Conservation (phyloP, 352 stramenopile genomes). For the Phytophthora melonis region DNA sequence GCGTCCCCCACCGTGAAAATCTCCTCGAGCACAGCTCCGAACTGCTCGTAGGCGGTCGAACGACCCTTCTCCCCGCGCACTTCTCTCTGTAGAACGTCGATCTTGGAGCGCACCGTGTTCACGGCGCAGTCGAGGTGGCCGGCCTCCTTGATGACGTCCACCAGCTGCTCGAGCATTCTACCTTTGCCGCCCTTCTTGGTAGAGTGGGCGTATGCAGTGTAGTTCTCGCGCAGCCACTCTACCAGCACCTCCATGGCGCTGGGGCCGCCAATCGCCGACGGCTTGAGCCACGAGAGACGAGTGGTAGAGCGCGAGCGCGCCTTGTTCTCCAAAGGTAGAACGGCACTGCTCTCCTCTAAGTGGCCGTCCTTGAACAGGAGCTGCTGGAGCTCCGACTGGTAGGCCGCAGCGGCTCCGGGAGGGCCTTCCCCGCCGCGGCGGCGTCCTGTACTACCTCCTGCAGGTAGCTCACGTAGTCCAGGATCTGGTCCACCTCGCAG, state of each 20-base stretch:
- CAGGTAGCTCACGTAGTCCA: conserved; percentile 32
- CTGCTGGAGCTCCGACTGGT: conserved; percentile 16
- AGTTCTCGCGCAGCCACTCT: conserved; percentile 35
- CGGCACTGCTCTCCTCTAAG: neutral
- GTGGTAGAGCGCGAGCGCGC: neutral
- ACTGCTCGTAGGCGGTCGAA: conserved; percentile 38
- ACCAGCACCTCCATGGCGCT: conserved; percentile 41
- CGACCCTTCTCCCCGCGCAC: conserved; percentile 35
- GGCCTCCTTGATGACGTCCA: conserved; percentile 32
- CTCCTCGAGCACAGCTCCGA: conserved; percentile 39
- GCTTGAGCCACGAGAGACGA: conserved; percentile 38
- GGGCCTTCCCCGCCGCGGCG: neutral
- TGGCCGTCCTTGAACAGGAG: conserved; percentile 21
- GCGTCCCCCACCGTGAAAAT: conserved; percentile 43
- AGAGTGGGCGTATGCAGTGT: conserved; percentile 26
- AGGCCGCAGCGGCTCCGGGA: conserved; percentile 21
- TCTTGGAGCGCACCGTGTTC: conserved; percentile 38
- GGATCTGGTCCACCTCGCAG: conserved; percentile 32
- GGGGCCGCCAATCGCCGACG: conserved; percentile 20
- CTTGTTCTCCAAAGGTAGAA: neutral
- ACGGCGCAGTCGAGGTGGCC: conserved; percentile 35
- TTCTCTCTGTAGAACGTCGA: conserved; percentile 35
- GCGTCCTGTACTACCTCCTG: conserved; percentile 32
- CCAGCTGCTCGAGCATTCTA: conserved; percentile 30
- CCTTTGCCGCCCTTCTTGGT: conserved; percentile 31